These are phyloP conservation scores for Brachypodium distachyon DNA, from an alignment of 202 grass and related monocot genomes.

Conservation along the genomic window DNA sequence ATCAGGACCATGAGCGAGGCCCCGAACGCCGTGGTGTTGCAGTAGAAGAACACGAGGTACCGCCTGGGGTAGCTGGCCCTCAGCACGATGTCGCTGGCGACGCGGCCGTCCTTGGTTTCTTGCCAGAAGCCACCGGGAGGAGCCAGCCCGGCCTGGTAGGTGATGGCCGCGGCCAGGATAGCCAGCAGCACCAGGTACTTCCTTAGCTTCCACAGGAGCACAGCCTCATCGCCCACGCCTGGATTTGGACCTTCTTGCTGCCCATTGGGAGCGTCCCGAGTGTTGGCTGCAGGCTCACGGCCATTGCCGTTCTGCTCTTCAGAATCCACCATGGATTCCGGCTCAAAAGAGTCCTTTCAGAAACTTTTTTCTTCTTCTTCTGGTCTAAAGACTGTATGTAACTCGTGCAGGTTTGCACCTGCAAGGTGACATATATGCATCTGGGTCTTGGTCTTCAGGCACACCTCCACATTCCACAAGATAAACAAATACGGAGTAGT, in stretches of 20 bases:
- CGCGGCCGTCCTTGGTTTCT: not conserved
- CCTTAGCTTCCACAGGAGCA: constrained; percentile 38
- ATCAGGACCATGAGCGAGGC: constrained; percentile 44
- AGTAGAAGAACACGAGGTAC: constrained; percentile 51
- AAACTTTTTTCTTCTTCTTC: not conserved
- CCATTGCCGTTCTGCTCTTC: not conserved
- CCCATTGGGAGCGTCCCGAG: no score
- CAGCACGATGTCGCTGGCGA: constrained; percentile 31
- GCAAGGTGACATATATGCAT: not conserved
- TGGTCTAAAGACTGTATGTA: not conserved
- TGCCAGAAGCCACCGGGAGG: constrained; percentile 60
- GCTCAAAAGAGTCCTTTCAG: not conserved
- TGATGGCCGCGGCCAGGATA: constrained; percentile 47
- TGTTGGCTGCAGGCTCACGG: not conserved
- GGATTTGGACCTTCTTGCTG: not conserved
- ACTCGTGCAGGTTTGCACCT: not conserved
- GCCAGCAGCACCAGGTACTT: constrained; percentile 52
- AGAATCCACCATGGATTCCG: constrained; percentile 5
- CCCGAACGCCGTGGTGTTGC: constrained; percentile 40
- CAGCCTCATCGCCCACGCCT: not conserved
- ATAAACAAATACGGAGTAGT: not conserved
- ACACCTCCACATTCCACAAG: not conserved
- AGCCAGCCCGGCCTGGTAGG: constrained; percentile 46
- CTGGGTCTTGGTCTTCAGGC: not conserved
- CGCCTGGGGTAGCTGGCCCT: not conserved